Base-by-base conservation (phyloP, 768 basidiomycete genomes). In the Trametes villosa region DNA sequence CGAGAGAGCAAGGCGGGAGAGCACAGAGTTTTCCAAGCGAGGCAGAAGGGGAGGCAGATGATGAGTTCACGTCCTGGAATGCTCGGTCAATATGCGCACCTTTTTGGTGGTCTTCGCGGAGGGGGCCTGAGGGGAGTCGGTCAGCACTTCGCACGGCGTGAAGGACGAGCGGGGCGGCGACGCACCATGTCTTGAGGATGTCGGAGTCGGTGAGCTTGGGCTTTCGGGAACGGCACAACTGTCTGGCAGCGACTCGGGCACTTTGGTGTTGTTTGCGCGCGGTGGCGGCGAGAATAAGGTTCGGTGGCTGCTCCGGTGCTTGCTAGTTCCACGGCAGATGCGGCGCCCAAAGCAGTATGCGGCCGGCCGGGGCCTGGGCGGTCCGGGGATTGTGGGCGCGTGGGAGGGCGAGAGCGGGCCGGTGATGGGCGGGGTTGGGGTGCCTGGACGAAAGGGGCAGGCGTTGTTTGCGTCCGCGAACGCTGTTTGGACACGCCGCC, bases 111-210 rank as follows among this genome's bases (percentile, higher is more conserved):
- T 62, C 57, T 68, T 83, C 63, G 73, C 71, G 60, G 66, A 46
- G 58, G 81, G 79, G 76, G 86, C 85, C 86, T 78, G 38, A 29
- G 38, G 9, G 30, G 2, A 9, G 4, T 27, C 61, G 64, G 45
- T 22, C 33, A 64, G 60, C 38, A 49, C 45, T 1, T 9, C 33
- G 47, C 3, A 31, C 53, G 61, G 67, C 3, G 26, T 33, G 20
- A 11, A 22, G 45, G 41, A 55, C 0, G 36, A 47, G 26, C 31
- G 56, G 24, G 33, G 55, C 42, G 36, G 50, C 48, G 44, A 74
- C 86, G 68, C 62, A 88, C 87, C 87, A 89, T 87, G 79, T 84
- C 81, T 86, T 88, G 85, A 78, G 75, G 83, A 79, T 79, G 80
- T 83, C 76, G 79, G 76, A 71, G 80, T 82, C 81, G 81, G 74